These are phyloP conservation scores for Hyaloperonospora brassicae DNA, from an alignment of 352 stramenopile genomes.

Conservation along the genomic window DNA sequence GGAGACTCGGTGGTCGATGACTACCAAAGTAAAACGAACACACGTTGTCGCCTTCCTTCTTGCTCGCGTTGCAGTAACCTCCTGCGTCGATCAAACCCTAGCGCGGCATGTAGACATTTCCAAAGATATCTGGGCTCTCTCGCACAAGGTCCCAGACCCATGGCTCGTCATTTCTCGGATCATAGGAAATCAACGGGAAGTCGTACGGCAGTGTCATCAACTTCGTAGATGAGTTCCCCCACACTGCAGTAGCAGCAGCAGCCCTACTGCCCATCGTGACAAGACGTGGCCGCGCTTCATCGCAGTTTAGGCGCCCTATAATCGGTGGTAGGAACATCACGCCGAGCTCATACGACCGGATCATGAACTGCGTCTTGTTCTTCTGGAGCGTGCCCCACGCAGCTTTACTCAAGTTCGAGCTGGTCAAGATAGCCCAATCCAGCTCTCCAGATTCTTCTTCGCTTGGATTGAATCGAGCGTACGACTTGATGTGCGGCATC, in stretches of 20 bases:
- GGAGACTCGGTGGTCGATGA: background rate
- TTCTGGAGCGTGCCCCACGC: constrained; percentile 74
- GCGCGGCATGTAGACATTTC: constrained; percentile 56
- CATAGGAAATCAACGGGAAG: constrained; percentile 64
- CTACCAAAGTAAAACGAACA: no score
- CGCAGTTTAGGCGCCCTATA: constrained; percentile 5
- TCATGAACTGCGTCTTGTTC: constrained; percentile 68
- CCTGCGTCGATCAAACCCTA: constrained; percentile 6
- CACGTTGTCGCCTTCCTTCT: constrained; percentile 18
- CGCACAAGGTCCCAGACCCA: constrained; percentile 76
- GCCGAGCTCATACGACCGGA: constrained; percentile 76
- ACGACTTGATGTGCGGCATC: constrained; percentile 83
- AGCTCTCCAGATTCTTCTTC: constrained; percentile 23
- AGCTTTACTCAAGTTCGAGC: constrained; percentile 77
- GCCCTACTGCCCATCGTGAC: constrained; percentile 32
- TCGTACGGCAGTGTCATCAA: constrained; percentile 52
- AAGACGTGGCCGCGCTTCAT: constrained; percentile 13
- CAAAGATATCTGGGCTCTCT: constrained; percentile 60
- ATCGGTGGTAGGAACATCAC: constrained; percentile 58
- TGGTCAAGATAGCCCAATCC: constrained; percentile 74
- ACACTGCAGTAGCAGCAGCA: constrained; percentile 5
- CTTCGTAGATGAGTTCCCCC: constrained; percentile 7
- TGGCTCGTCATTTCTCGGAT: constrained; percentile 60
- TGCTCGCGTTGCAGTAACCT: background rate
- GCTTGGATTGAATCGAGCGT: constrained; percentile 48